Conservation (phyloP, 2,329 filamentous ascomycete species). For the Pyricularia sp. region DNA sequence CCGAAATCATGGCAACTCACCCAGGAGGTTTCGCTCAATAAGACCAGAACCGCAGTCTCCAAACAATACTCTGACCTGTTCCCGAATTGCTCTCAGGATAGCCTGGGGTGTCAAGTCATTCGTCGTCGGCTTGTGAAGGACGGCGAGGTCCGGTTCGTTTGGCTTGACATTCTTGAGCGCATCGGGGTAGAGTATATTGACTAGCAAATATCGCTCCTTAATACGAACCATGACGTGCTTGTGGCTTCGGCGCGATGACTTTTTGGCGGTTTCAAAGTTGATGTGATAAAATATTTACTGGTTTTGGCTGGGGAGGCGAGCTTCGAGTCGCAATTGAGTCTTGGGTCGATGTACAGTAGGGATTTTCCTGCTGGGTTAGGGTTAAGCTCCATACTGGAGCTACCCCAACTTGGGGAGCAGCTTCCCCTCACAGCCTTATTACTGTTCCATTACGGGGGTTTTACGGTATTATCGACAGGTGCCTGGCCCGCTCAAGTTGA, state of each 20-base stretch:
- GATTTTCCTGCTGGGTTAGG: not conserved
- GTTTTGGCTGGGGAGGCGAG: not conserved
- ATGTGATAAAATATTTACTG: not conserved
- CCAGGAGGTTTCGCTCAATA: slow-evolving; percentile 52
- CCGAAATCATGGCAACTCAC: slow-evolving; percentile 27
- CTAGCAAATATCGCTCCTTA: slow-evolving; percentile 90
- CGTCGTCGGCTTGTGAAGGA: slow-evolving; percentile 68
- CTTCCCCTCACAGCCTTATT: not conserved
- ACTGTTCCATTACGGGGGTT: not conserved
- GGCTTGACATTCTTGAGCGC: slow-evolving; percentile 25
- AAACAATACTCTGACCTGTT: slow-evolving; percentile 60
- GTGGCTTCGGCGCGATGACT: not conserved
- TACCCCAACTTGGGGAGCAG: not conserved
- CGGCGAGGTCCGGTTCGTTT: slow-evolving; percentile 42
- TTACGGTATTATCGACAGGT: not conserved
- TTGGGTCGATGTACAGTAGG: not conserved
- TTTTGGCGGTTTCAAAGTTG: not conserved
- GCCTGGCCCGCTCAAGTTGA: no score
- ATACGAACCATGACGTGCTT: slow-evolving; percentile 69
- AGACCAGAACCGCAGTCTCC: slow-evolving; percentile 81
- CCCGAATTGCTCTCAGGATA: slow-evolving; percentile 56
- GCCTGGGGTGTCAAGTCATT: slow-evolving; percentile 53
- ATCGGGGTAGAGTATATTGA: slow-evolving; percentile 80
- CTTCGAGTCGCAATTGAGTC: not conserved
- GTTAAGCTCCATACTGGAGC: not conserved